phyloP scores from a whole-genome alignment of 805 yeast species.

The Yamadazyma takamatsuzukensis region DNA sequence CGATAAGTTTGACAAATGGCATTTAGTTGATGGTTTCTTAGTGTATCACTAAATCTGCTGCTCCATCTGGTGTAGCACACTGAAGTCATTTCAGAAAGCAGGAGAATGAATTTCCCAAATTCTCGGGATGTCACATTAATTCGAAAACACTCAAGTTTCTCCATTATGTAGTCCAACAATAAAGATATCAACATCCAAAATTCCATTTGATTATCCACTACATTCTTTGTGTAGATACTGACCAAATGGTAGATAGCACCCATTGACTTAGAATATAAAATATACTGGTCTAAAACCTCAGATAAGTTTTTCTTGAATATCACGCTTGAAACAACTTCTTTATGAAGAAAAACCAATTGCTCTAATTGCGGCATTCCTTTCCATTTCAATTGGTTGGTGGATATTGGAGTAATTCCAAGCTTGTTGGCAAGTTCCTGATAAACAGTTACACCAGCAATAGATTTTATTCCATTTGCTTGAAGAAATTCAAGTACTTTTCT shows the following conservation, averaged over 20 bases:
- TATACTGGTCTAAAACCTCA: conserved; percentile 21
- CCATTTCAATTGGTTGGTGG: conserved; percentile 11
- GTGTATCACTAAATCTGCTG: conserved; percentile 7
- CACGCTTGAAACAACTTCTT: conserved; percentile 18
- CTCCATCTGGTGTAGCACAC: conserved; percentile 8
- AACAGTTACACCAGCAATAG: neutral
- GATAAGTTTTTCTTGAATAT: conserved; percentile 14
- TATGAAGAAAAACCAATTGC: conserved; percentile 22
- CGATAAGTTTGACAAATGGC: conserved; percentile 7
- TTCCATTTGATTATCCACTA: conserved; percentile 15
- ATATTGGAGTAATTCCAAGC: conserved; percentile 9
- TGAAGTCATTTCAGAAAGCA: conserved; percentile 17
- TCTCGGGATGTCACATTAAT: conserved; percentile 17
- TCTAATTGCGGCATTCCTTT: conserved; percentile 17
- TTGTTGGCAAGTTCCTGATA: conserved; percentile 10
- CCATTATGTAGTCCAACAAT: conserved; percentile 18
- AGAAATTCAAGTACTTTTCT: conserved; percentile 18
- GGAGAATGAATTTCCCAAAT: conserved; percentile 22
- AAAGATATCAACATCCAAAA: conserved; percentile 28
- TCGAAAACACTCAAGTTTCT: conserved; percentile 14
- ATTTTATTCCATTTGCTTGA: conserved; percentile 6
- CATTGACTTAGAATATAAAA: conserved; percentile 8
- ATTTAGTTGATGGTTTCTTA: conserved; percentile 10
- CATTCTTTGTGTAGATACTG: conserved; percentile 25
- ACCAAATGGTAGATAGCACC: conserved; percentile 22